Base-by-base conservation (phyloP, 805 yeast genomes). In the Lipomyces starkeyi region DNA sequence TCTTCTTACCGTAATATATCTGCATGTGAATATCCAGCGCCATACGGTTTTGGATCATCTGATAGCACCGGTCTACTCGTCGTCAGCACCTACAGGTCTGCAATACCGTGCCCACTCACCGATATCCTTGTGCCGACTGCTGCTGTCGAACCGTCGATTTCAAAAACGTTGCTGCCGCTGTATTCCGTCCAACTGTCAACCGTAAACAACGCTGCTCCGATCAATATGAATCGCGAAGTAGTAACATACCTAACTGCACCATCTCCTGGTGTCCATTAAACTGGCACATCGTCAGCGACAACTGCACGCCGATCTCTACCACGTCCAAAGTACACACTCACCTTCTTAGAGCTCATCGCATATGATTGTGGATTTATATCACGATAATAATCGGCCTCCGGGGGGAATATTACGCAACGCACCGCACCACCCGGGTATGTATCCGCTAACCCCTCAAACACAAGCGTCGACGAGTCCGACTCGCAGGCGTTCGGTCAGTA, bases 21-120 rank as follows among this genome's bases (percentile, higher is more conserved):
- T n/a, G 86, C 78, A 76, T 86, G 87, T 7, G 88, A 84, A 73
- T 83, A 83, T 1, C 87, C 82, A 0, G 89, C 87, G 11, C 89
- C 89, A 17, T 85, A 81, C 1, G 84, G 79, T 67, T 80, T 83
- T 17, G 73, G 74, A 55, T 81, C 84, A 58, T 78, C 78, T 27
- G 56, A 53, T 53, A 53, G 13, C n/a, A 53, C 34, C 32, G 56
- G 56, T 13, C 56, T 53, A 53, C 8, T 53, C 54, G 22, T 17
- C 13, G 20, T 53, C 56, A 53, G 56, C 17, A 2, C 7, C n/a
- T 13, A 4, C 59, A 47, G 6, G 20, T 49, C 53, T 54, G 52
- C 49, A n/a, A 17, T 20, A 2, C 11, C 7, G 27, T 11, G 25
- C 20, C 17, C 78, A 84, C 58, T 85, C 80, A 66, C 88, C 80